These are phyloP conservation scores for Pythium sukuiense DNA, from an alignment of 352 stramenopile genomes.

Conservation along the genomic window DNA sequence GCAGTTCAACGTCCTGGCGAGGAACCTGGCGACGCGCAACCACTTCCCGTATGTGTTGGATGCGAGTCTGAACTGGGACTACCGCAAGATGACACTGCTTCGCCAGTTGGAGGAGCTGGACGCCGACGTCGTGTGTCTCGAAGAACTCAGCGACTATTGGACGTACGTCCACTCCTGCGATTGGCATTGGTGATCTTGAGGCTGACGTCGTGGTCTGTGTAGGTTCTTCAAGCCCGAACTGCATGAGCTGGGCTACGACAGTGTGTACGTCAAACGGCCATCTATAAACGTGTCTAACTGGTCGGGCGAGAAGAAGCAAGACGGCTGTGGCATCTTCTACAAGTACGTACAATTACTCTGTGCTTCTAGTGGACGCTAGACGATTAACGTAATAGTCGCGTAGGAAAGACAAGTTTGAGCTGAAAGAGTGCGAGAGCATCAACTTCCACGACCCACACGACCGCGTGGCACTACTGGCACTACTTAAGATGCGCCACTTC, in stretches of 20 bases:
- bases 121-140: constrained; percentile 81
- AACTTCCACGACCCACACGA: constrained; percentile 88
- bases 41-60: constrained; percentile 88
- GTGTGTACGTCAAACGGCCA: constrained; percentile 82
- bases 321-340: constrained; percentile 89
- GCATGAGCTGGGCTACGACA: constrained; percentile 76
- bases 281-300: constrained; percentile 86
- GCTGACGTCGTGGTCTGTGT: not conserved
- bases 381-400: not conserved
- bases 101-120: constrained; percentile 72
- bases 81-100: constrained; percentile 75
- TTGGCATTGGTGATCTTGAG: not conserved
- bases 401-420: constrained; percentile 83
- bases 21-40: constrained; percentile 81
- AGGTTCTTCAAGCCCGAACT: constrained; percentile 85
- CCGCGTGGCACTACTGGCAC: constrained; percentile 77
- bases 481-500: constrained; percentile 85
- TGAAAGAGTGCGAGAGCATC: constrained; percentile 84
- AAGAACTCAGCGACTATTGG: constrained; percentile 89
- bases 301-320: constrained; percentile 87
- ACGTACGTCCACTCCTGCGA: constrained; percentile 44
- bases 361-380: constrained; percentile 3
- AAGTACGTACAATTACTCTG: constrained; percentile 39
- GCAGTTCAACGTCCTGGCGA: constrained; percentile 84
- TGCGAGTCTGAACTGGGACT: constrained; percentile 80